phyloP scores from a whole-genome alignment of 495 filamentous ascomycete genomes.

The Echria macrotheca region DNA sequence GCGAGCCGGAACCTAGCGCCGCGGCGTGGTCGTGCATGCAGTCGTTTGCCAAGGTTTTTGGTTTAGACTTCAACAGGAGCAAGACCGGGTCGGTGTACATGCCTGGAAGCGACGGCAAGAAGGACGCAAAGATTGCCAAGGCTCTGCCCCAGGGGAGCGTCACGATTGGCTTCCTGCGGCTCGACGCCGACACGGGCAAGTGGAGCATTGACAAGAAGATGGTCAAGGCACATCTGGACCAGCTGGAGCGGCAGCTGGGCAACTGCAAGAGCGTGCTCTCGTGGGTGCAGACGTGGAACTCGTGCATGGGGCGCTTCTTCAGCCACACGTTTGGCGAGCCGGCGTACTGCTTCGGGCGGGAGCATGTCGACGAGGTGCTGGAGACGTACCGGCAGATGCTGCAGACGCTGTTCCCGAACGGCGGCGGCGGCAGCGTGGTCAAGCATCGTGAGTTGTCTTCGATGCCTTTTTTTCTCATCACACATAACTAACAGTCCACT shows the following conservation, averaged over 20 bases:
- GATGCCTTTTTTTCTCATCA: no score
- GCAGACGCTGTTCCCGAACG: conserved; percentile 36
- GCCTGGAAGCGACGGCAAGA: conserved; percentile 16
- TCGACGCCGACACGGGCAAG: conserved; percentile 47
- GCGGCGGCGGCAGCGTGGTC: conserved; percentile 20
- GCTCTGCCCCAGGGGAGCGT: conserved; percentile 53
- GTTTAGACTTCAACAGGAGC: conserved; percentile 54
- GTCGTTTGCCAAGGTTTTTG: conserved; percentile 49
- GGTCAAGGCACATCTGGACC: conserved; percentile 57
- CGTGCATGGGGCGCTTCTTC: conserved; percentile 60
- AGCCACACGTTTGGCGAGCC: conserved; percentile 61
- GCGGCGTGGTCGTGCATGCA: conserved; percentile 57
- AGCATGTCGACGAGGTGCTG: conserved; percentile 59
- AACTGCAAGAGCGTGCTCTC: conserved; percentile 52
- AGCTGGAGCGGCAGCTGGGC: conserved; percentile 53
- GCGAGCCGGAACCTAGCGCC: conserved; percentile 47
- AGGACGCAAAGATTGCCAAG: conserved; percentile 19
- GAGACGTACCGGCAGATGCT: conserved; percentile 55
- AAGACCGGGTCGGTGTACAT: conserved; percentile 57
- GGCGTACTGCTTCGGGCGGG: conserved; percentile 56
- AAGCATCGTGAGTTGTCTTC: conserved; percentile 31
- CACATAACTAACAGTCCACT: not conserved
- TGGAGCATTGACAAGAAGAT: conserved; percentile 59
- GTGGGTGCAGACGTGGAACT: conserved; percentile 64
- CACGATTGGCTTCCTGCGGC: conserved; percentile 56